A percentile compares a stretch with the other conserved stretches of the same genome.
phyloP scores from a whole-genome alignment of 2,329 filamentous ascomycete genomes.

The Myrmaecium sp. region DNA sequence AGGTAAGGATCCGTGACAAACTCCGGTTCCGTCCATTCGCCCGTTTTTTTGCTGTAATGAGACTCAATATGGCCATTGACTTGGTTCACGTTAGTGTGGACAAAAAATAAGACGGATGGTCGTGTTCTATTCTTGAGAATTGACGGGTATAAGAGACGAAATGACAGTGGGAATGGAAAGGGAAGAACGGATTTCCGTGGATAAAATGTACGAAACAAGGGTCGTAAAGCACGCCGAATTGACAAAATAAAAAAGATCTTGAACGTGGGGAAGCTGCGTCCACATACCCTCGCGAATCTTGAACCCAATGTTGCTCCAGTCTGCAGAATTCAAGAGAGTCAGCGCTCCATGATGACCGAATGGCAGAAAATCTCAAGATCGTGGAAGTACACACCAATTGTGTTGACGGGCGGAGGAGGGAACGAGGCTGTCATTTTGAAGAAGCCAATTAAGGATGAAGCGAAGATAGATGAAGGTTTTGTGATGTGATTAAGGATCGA shows the following conservation, averaged over 20 bases:
- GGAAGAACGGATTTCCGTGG: too few species aligned
- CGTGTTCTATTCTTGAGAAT: too few species aligned
- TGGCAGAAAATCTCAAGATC: too few species aligned
- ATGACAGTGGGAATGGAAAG: too few species aligned
- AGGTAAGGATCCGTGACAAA: constrained; percentile 76
- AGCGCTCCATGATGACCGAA: constrained; percentile 6
- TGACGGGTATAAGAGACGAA: too few species aligned
- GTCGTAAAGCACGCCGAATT: not conserved
- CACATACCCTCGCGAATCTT: constrained; percentile 66
- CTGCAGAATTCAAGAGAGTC: constrained; percentile 22
- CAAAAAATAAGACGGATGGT: too few species aligned
- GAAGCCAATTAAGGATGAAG: not conserved
- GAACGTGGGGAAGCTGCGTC: not conserved
- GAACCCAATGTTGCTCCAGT: constrained; percentile 91
- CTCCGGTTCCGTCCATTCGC: constrained; percentile 58
- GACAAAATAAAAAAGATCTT: not conserved
- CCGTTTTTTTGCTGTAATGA: constrained; percentile 57
- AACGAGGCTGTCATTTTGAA: constrained; percentile 29
- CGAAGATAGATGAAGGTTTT: too few species aligned
- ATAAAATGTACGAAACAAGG: too few species aligned
- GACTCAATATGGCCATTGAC: constrained; percentile 92
- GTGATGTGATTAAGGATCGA: not conserved
- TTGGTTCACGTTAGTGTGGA: constrained; percentile 16
- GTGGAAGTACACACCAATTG: constrained; percentile 53
- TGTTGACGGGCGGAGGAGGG: constrained; percentile 60